Conservation (phyloP, 306 rosid genomes). For the Bauhinia variegata region DNA sequence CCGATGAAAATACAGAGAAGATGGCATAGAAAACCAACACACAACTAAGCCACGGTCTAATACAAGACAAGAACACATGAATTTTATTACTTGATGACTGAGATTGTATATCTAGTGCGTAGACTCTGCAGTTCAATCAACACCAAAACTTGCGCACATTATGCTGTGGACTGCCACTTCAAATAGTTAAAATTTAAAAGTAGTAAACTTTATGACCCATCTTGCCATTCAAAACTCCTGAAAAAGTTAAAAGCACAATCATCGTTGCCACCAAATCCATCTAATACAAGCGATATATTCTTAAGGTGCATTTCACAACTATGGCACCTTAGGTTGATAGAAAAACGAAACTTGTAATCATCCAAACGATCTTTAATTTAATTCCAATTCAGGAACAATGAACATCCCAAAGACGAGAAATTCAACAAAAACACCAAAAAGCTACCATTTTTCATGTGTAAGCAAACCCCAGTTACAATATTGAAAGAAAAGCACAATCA, state of each 20-base stretch:
- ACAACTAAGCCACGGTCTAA: slow-evolving; percentile 4
- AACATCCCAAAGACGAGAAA: not conserved
- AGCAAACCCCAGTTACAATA: slow-evolving; percentile 19
- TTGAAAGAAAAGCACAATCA: slow-evolving; percentile 13
- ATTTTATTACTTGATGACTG: too few relatives aligned
- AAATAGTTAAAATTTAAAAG: not conserved
- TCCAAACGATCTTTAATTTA: slow-evolving; percentile 3
- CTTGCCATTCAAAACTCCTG: not conserved
- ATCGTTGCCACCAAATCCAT: not conserved
- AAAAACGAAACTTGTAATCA: not conserved
- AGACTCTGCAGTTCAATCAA: slow-evolving; percentile 12
- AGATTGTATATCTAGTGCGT: not conserved
- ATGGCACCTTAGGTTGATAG: not conserved
- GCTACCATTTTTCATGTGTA: slow-evolving; percentile 8
- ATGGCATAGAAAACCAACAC: slow-evolving; percentile 5
- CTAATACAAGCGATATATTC: not conserved
- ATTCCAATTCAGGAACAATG: slow-evolving; percentile 2
- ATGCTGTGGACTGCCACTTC: slow-evolving; percentile 5
- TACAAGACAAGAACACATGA: not conserved
- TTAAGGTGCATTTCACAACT: slow-evolving; percentile 2
- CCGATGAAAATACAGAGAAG: not conserved
- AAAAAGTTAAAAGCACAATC: slow-evolving; percentile 5
- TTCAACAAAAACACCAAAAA: slow-evolving; percentile 25
- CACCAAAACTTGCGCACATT: slow-evolving; percentile 23
- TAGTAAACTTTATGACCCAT: not conserved